A percentile compares a stretch with the other conserved stretches of the same genome.
phyloP scores from a whole-genome alignment of 2,329 filamentous ascomycete species.

The Akanthomyces muscarius region DNA sequence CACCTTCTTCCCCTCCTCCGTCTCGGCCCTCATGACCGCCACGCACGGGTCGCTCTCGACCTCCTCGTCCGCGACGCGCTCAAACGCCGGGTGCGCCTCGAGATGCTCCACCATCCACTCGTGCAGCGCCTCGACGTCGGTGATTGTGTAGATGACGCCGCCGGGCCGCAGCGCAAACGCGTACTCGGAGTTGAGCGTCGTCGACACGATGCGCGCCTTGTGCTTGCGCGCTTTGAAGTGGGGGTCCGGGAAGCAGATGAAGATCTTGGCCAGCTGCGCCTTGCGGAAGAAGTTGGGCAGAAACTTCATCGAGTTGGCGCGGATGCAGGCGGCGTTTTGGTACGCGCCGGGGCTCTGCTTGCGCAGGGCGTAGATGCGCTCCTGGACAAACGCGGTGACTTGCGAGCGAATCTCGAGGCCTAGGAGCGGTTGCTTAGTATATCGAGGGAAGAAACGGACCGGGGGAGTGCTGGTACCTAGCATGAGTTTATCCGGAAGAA shows the following conservation, averaged over 20 bases:
- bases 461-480: slow-evolving; percentile 52
- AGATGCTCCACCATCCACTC: slow-evolving; percentile 91
- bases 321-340: slow-evolving; percentile 83
- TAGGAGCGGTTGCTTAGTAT: slow-evolving; percentile 29
- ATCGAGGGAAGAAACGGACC: too few species aligned
- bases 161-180: slow-evolving; percentile 80
- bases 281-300: slow-evolving; percentile 94
- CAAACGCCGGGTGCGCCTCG: slow-evolving; percentile 71
- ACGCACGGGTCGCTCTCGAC: slow-evolving; percentile 68
- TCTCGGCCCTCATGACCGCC: slow-evolving; percentile 71
- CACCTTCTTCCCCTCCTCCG: slow-evolving; percentile 97
- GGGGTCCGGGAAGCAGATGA: slow-evolving; percentile 97
- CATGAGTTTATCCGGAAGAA: slow-evolving; percentile 76
- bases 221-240: slow-evolving; percentile 98
- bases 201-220: slow-evolving; percentile 90
- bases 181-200: slow-evolving; percentile 87
- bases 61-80: slow-evolving; percentile 65
- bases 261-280: slow-evolving; percentile 80
- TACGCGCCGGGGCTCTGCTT: slow-evolving; percentile 56
- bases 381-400: slow-evolving; percentile 86
- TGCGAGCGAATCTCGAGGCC: slow-evolving; percentile 90
- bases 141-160: slow-evolving; percentile 92
- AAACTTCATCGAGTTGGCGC: slow-evolving; percentile 98
- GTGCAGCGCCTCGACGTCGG: slow-evolving; percentile 92
- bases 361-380: slow-evolving; percentile 79